Percentiles rank a stretch among this genome's conserved stretches.
Evolutionary conservation across 2,329 filamentous ascomycete genomes (phyloP).

Genomic region (Cladobotryum protrusum): DNA sequence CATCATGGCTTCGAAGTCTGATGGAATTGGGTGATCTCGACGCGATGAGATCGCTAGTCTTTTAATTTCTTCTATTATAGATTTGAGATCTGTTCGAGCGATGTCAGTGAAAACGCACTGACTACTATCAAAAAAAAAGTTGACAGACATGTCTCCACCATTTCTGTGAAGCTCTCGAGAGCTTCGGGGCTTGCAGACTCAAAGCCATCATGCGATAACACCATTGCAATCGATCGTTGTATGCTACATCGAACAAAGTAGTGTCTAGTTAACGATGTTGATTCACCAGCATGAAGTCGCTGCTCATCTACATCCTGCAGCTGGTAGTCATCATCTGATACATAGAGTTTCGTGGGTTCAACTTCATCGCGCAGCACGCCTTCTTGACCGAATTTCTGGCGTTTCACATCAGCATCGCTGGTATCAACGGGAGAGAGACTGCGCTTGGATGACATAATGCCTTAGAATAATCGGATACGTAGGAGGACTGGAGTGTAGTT

Average conservation of each 20-base stretch:
- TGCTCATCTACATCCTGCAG: no score
- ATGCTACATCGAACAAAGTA: conserved; percentile 34
- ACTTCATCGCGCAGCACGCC: not conserved
- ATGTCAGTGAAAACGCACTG: conserved; percentile 14
- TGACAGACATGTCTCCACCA: conserved; percentile 52
- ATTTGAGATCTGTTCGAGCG: conserved; percentile 39
- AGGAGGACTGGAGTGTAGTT: not conserved
- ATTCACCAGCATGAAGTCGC: no score
- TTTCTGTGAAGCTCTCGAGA: conserved; percentile 50
- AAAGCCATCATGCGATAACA: conserved; percentile 54
- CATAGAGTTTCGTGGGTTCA: no score
- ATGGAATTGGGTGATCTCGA: conserved; percentile 47
- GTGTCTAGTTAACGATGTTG: conserved; percentile 23
- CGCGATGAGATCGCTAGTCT: conserved; percentile 42
- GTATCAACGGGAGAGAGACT: conserved; percentile 25
- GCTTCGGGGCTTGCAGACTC: conserved; percentile 48
- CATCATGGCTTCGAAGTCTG: conserved; percentile 52
- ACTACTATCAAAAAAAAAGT: not conserved
- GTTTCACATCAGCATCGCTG: conserved; percentile 25
- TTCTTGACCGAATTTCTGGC: conserved; percentile 15
- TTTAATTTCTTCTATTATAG: conserved; percentile 44
- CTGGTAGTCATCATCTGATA: no score
- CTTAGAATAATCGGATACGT: not conserved
- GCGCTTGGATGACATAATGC: conserved; percentile 32
- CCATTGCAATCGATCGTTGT: conserved; percentile 49